Evolutionary conservation across 163 green algal genomes (phyloP).

Genomic region (Chlamydomonas reinhardtii): DNA sequence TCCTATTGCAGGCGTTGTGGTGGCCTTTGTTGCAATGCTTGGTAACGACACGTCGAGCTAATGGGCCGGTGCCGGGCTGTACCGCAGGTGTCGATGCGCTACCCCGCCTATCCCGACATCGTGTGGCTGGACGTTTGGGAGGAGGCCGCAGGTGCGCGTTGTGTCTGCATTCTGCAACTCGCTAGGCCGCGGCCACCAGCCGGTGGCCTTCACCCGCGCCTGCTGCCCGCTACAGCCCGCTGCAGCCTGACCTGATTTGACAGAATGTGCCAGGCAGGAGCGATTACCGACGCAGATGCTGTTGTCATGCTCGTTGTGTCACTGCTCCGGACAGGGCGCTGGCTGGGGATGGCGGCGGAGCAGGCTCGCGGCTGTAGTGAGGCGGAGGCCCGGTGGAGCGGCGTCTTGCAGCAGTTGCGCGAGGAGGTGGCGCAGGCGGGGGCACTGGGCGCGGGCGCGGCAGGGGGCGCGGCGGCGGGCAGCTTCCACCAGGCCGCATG

Average conservation of each 20-base stretch:
- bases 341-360: not conserved
- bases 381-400: not conserved
- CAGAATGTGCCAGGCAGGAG: too few species aligned
- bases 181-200: too few species aligned
- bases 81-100: conserved; percentile 26
- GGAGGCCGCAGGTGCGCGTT: not conserved
- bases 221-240: too few species aligned
- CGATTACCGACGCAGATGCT: too few species aligned
- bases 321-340: not conserved
- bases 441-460: not conserved
- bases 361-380: not conserved
- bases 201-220: too few species aligned
- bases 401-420: not conserved
- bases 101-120: conserved; percentile 45
- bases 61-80: too few species aligned
- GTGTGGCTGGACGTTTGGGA: conserved; percentile 51
- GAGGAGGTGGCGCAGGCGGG: not conserved
- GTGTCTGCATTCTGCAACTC: too few species aligned
- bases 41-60: too few species aligned
- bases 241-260: too few species aligned
- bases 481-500: not conserved
- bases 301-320: not conserved
- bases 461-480: not conserved
- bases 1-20: too few species aligned
- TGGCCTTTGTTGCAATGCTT: too few species aligned